These are phyloP conservation scores for Cutaneotrichosporon dermatis DNA, from an alignment of 1,284 basidiomycete species.

Conservation along the genomic window DNA sequence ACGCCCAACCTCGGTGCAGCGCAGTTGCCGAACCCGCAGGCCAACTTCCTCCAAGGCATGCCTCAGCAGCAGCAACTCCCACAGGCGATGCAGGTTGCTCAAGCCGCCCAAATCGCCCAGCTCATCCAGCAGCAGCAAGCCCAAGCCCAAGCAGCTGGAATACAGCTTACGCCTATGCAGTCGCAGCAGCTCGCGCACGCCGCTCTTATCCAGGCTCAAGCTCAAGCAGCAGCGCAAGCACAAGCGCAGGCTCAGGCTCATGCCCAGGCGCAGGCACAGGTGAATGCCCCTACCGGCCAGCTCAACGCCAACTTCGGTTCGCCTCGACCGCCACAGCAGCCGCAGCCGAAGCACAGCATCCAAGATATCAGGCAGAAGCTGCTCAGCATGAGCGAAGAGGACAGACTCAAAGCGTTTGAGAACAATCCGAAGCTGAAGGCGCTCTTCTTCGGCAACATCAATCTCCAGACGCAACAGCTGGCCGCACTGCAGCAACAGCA, in stretches of 20 bases:
- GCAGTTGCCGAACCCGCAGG: slow-evolving; percentile 11
- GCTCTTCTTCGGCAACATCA: slow-evolving; percentile 26
- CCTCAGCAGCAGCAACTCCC: slow-evolving; percentile 1
- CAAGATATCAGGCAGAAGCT: slow-evolving; percentile 29
- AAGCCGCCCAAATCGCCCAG: slow-evolving; percentile 16
- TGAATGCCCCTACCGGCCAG: background rate
- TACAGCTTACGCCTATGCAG: slow-evolving; percentile 20
- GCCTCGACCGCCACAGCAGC: slow-evolving; percentile 24
- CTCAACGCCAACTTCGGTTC: slow-evolving; percentile 27
- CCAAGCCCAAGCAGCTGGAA: slow-evolving; percentile 18
- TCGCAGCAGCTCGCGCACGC: slow-evolving; percentile 20
- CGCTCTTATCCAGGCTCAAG: slow-evolving; percentile 13
- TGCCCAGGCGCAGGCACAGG: background rate
- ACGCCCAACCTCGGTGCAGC: background rate
- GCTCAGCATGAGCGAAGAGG: slow-evolving; percentile 29
- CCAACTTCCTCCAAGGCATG: slow-evolving; percentile 2
- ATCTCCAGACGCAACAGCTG: slow-evolving; percentile 14
- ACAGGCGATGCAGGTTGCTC: slow-evolving; percentile 8
- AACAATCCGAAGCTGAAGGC: slow-evolving; percentile 33
- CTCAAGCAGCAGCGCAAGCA: slow-evolving; percentile 1
- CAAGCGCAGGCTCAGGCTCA: background rate
- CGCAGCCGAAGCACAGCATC: slow-evolving; percentile 12
- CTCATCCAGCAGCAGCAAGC: slow-evolving; percentile 22
- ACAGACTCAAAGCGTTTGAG: slow-evolving; percentile 31
- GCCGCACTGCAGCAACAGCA: slow-evolving; percentile 8